Evolutionary conservation across 2,329 filamentous ascomycete species (phyloP), one percentile per base, ranked within the genome.

Genomic region (Hymenoscyphus salicellus): DNA sequence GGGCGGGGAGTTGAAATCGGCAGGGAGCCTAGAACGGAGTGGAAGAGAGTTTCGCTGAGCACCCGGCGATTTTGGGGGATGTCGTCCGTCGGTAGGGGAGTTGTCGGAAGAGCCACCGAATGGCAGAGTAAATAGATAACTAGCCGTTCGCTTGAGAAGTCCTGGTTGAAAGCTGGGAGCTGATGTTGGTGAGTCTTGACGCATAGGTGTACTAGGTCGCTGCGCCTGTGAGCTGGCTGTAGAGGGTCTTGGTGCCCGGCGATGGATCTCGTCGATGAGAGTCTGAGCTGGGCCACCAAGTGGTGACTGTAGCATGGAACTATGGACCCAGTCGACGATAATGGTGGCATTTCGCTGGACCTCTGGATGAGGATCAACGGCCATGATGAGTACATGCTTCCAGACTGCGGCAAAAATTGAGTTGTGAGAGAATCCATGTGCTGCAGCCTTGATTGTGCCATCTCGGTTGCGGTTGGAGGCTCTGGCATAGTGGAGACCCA

Each of bases 361-460:
- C 74, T 98, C 94, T 1, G 94, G 93, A 74, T 97, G 93, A 49
- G 95, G 94, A 74, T 99, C 95, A 20, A 96, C 92, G 55, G 92
- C 94, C 76, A 98, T 83, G 67, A 96, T 91, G 65, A 97, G 81
- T 55, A 96, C 84, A 73, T 97, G 91, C 76, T 96, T 95, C 95
- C 95, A 99, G 67, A 96, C 90, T 0, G 93, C 91, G 33, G 93
- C 90, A 76, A 96, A 97, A 20, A 97, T 91, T 0, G 93, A 97
- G 74, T 96, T 95, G 69, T 91, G 88, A 14, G 93, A 92, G 11
- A 91, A 77, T 0, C 86, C 84, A 55, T 86, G 83, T 2, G 84
- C 81, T 2, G 80, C 74, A 30, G 81, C 78, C 73, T 85, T 86
- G 75, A 87, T 84, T 5, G 79, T 82, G 3, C 85, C 86, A 67